A percentile compares a stretch with the other conserved stretches of the same genome.
phyloP scores from a whole-genome alignment of 75 land plant genomes.

The Cryptomeria japonica region DNA sequence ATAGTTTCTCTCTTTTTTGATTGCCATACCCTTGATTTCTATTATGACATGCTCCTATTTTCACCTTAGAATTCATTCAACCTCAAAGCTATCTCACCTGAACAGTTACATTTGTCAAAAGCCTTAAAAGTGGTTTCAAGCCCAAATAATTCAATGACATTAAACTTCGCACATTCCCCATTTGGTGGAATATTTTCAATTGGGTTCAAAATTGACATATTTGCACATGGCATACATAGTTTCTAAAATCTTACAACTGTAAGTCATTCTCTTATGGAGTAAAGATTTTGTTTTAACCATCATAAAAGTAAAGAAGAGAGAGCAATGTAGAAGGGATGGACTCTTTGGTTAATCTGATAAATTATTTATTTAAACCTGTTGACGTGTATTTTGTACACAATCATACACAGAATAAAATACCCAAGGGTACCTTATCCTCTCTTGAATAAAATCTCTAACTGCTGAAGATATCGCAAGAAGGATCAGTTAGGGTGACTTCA shows the following conservation, averaged over 20 bases:
- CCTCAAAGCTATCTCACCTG: not conserved
- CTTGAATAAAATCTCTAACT: no score
- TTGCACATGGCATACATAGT: not conserved
- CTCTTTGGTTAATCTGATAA: not conserved
- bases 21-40: no score
- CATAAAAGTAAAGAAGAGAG: not conserved
- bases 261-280: not conserved
- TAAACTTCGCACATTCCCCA: not conserved
- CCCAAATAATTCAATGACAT: no score
- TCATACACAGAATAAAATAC: no score
- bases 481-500: no score
- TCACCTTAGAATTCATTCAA: not conserved
- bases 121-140: no score
- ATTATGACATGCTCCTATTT: no score
- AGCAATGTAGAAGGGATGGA: not conserved
- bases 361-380: not conserved
- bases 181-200: not conserved
- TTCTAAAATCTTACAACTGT: not conserved
- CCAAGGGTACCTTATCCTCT: no score
- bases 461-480: no score
- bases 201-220: not conserved
- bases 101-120: not conserved
- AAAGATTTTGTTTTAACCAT: not conserved
- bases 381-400: no score
- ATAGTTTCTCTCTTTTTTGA: not conserved